These are phyloP conservation scores for Fomitopsis betulina DNA, from an alignment of 1,284 basidiomycete species.

Conservation along the genomic window DNA sequence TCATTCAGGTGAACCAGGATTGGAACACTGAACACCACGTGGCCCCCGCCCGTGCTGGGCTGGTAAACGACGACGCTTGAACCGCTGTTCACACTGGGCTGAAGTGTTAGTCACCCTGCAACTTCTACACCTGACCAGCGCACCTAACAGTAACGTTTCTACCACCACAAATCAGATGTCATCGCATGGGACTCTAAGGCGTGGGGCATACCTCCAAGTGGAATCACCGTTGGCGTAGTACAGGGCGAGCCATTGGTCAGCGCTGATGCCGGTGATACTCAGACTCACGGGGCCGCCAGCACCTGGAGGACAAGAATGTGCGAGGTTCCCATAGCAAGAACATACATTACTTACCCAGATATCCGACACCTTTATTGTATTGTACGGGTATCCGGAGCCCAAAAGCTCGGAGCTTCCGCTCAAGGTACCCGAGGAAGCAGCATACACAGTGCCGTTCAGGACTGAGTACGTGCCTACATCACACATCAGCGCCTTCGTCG, in stretches of 20 bases:
- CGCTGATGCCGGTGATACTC: slow-evolving; percentile 51
- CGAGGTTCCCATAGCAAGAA: not conserved
- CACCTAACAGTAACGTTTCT: slow-evolving; percentile 57
- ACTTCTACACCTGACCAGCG: not conserved
- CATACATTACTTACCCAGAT: slow-evolving; percentile 35
- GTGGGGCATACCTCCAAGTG: slow-evolving; percentile 30
- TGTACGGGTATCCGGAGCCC: slow-evolving; percentile 39
- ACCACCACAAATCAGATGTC: not conserved
- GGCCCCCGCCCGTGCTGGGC: slow-evolving; percentile 49
- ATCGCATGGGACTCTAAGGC: not conserved
- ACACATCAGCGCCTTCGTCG: not conserved
- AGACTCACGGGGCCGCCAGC: slow-evolving; percentile 55
- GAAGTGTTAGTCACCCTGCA: not conserved
- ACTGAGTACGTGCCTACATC: slow-evolving; percentile 41
- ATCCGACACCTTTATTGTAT: slow-evolving; percentile 50
- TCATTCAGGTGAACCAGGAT: slow-evolving; percentile 40
- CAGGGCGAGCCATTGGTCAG: slow-evolving; percentile 52
- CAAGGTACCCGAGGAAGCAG: slow-evolving; percentile 51
- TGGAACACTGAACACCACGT: slow-evolving; percentile 4
- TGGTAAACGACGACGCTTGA: slow-evolving; percentile 47
- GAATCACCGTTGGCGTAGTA: slow-evolving; percentile 59
- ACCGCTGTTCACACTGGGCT: slow-evolving; percentile 51
- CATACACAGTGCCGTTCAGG: slow-evolving; percentile 48
- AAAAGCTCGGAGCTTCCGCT: slow-evolving; percentile 43
- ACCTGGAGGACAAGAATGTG: slow-evolving; percentile 27